Percentiles rank a stretch among this genome's conserved stretches.
Evolutionary conservation across 306 rosid genomes (phyloP).

Genomic region (Pachyrhizus erosus): DNA sequence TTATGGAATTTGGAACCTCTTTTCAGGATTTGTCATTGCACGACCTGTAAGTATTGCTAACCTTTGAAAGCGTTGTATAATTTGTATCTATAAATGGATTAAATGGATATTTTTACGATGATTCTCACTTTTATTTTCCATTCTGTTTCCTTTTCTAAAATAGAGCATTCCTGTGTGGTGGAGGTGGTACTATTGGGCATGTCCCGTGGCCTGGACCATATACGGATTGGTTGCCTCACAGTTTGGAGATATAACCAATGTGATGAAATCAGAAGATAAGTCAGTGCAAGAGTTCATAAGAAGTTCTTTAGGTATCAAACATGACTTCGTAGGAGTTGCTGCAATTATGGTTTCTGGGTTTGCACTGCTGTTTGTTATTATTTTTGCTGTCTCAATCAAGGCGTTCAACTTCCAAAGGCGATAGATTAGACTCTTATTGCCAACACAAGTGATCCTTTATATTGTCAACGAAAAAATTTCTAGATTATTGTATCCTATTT

Average conservation of each 20-base stretch:
- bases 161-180: constrained; percentile 74
- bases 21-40: constrained; percentile 78
- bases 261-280: constrained; percentile 31
- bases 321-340: constrained; percentile 56
- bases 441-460: not conserved
- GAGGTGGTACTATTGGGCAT: constrained; percentile 85
- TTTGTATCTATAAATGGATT: not conserved
- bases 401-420: constrained; percentile 64
- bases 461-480: not conserved
- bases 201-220: constrained; percentile 84
- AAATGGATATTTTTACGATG: not conserved
- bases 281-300: constrained; percentile 51
- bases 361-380: constrained; percentile 49
- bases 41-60: constrained; percentile 58
- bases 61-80: not conserved
- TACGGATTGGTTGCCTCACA: constrained; percentile 82
- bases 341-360: constrained; percentile 50
- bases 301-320: constrained; percentile 51
- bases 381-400: constrained; percentile 57
- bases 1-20: constrained; percentile 79
- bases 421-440: constrained; percentile 23
- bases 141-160: not conserved
- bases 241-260: constrained; percentile 52
- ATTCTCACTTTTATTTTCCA: not conserved
- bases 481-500: not conserved